Evolutionary conservation across 306 rosid genomes (phyloP).

Genomic region (Cicer yamashitae): DNA sequence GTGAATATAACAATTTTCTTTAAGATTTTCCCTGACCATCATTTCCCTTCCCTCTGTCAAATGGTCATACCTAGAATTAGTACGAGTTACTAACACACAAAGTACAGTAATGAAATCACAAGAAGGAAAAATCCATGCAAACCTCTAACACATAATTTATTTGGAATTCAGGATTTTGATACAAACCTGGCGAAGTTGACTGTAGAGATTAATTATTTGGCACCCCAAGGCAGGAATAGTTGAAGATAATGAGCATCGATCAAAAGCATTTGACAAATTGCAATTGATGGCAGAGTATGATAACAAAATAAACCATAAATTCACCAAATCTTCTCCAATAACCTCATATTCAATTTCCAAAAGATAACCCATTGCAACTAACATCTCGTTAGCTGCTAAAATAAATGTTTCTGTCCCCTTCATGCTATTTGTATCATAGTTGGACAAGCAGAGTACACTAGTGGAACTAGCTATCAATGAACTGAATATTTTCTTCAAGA

Average conservation of each 20-base stretch:
- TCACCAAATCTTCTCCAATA: slow-evolving; percentile 71
- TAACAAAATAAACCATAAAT: slow-evolving; percentile 70
- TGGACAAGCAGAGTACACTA: slow-evolving; percentile 51
- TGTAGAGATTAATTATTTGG: slow-evolving; percentile 68
- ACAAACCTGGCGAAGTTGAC: slow-evolving; percentile 96
- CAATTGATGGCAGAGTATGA: slow-evolving; percentile 62
- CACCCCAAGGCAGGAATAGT: slow-evolving; percentile 65
- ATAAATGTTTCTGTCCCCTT: slow-evolving; percentile 46
- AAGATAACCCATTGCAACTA: slow-evolving; percentile 68
- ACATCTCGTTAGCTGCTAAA: slow-evolving; percentile 59
- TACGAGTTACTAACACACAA: slow-evolving; percentile 17
- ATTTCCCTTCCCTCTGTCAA: slow-evolving; percentile 29
- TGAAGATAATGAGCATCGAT: slow-evolving; percentile 52
- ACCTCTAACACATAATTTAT: slow-evolving; percentile 25
- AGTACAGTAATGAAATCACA: slow-evolving; percentile 32
- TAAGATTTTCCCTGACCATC: slow-evolving; percentile 9
- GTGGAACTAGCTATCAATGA: slow-evolving; percentile 57
- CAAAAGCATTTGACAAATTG: slow-evolving; percentile 48
- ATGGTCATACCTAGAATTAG: slow-evolving; percentile 27
- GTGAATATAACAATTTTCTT: background rate
- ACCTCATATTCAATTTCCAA: slow-evolving; percentile 85
- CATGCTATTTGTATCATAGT: slow-evolving; percentile 45
- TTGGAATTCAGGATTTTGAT: slow-evolving; percentile 38
- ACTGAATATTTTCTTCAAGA: slow-evolving; percentile 71
- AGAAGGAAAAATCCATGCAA: slow-evolving; percentile 28